Evolutionary conservation across 177 flowering plant genomes (phyloP), one percentile per base, ranked within the genome.

Genomic region (Vitis hybrid): DNA sequence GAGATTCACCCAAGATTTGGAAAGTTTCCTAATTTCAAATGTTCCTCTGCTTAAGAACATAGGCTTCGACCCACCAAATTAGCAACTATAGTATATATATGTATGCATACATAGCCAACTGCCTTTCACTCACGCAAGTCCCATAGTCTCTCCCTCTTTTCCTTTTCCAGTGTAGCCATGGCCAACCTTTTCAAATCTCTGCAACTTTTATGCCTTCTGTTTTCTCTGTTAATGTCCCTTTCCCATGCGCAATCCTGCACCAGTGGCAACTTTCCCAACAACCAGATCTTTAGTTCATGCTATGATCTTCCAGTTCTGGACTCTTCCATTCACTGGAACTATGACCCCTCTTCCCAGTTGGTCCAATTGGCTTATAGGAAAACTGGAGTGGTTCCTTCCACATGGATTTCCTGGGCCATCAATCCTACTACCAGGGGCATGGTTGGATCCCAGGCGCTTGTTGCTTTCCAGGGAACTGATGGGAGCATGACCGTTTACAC

Each of bases 401-500:
- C 2, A 29, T 73, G 75, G 75, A 33, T 39, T 4, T 66, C 75
- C 16, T 73, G 75, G 75, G 75, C 70, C 5, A 16, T 53, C 33
- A 73, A 73, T 45, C 75, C 69, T 2, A 33, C 51, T 3, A 1
- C 10, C 14, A 5, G 20, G 10, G 18, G 51, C 31, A 73, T 73
- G 75, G 49, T 67, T 3, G 75, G 75, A 11, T 22, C 71, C 4
- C 71, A 67, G 22, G 55, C 75, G 4, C 62, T 73, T 1, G 55
- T 73, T 9, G 67, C 66, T 0, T 61, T 15, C 14, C 53, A 59
- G 51, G 5, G 67, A 2, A 1, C 66, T 1, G 14, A 31, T 12
- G 67, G 71, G 15, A 5, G 55, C 1, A 45, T 56, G 39, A 59
- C 5, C 13, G 75, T 55, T 0, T 65, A 58, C 51, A 73, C 75